Conservation (phyloP, 805 yeast genomes). For the Cyberlindnera petersonii region DNA sequence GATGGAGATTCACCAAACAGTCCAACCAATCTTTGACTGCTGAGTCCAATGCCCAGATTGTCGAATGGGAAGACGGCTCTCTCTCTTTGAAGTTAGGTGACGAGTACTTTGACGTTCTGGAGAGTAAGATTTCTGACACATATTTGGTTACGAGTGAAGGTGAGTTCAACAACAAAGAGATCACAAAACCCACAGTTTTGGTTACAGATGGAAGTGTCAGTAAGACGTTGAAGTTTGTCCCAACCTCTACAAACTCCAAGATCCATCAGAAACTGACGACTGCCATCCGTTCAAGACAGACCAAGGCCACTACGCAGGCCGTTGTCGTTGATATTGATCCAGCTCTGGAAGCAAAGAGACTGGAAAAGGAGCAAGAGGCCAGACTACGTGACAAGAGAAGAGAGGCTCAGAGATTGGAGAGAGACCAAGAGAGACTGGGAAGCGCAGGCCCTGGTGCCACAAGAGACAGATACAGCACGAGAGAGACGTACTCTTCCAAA, state of each 20-base stretch:
- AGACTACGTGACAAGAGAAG: constrained; percentile 65
- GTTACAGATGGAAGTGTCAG: constrained; percentile 54
- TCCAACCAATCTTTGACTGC: constrained; percentile 53
- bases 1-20: constrained; percentile 89
- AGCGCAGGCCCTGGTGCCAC: constrained; percentile 35
- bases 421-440: constrained; percentile 56
- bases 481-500: constrained; percentile 27
- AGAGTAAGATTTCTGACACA: constrained; percentile 63
- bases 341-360: constrained; percentile 57
- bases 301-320: constrained; percentile 36
- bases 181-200: constrained; percentile 9
- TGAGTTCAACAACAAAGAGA: background rate
- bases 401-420: constrained; percentile 46
- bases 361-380: constrained; percentile 64
- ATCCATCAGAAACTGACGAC: constrained; percentile 78
- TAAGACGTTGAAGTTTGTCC: constrained; percentile 71
- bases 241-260: constrained; percentile 83
- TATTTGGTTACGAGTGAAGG: constrained; percentile 57
- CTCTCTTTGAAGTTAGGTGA: constrained; percentile 80
- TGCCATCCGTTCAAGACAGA: constrained; percentile 45
- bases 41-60: constrained; percentile 84
- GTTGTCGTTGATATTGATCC: constrained; percentile 56
- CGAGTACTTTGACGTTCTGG: constrained; percentile 78
- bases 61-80: constrained; percentile 94
- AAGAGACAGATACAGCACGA: constrained; percentile 16